A percentile compares a stretch with the other conserved stretches of the same genome.
These are phyloP conservation scores for Monosporozyma yasuniensis DNA, from an alignment of 805 yeast species.

Conservation along the genomic window DNA sequence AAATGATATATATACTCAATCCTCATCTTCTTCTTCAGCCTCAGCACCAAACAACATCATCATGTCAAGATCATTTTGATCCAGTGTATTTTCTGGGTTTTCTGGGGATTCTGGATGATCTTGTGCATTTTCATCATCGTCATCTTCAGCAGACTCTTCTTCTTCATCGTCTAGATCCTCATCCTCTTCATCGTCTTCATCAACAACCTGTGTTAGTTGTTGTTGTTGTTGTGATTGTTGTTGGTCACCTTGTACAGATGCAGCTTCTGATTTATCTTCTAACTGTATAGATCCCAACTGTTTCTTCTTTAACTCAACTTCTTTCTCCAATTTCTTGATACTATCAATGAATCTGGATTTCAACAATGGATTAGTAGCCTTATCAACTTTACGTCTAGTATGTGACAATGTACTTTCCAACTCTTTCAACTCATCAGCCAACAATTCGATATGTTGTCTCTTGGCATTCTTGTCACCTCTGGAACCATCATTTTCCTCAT, in stretches of 20 bases:
- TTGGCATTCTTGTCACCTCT: conserved; percentile 46
- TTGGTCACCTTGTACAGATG: conserved; percentile 14
- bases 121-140: conserved; percentile 15
- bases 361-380: conserved; percentile 76
- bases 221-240: background rate
- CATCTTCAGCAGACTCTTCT: conserved; percentile 25
- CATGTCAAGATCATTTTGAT: conserved; percentile 31
- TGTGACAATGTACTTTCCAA: conserved; percentile 67
- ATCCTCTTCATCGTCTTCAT: conserved; percentile 27
- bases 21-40: conserved; percentile 12
- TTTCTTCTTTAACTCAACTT: conserved; percentile 69
- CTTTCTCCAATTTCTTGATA: conserved; percentile 66
- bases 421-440: conserved; percentile 80
- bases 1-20: background rate
- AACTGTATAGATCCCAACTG: conserved; percentile 37
- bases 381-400: conserved; percentile 61
- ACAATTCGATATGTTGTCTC: conserved; percentile 58
- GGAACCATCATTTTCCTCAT: conserved; percentile 42
- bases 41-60: conserved; percentile 33
- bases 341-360: conserved; percentile 78
- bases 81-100: conserved; percentile 23
- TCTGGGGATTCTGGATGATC: conserved; percentile 15
- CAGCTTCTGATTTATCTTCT: conserved; percentile 13
- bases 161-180: conserved; percentile 31
- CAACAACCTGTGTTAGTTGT: conserved; percentile 27